A percentile compares a stretch with the other conserved stretches of the same genome.
Evolutionary conservation across 2,329 filamentous ascomycete species (phyloP).

Genomic region (Fusarium begoniae): DNA sequence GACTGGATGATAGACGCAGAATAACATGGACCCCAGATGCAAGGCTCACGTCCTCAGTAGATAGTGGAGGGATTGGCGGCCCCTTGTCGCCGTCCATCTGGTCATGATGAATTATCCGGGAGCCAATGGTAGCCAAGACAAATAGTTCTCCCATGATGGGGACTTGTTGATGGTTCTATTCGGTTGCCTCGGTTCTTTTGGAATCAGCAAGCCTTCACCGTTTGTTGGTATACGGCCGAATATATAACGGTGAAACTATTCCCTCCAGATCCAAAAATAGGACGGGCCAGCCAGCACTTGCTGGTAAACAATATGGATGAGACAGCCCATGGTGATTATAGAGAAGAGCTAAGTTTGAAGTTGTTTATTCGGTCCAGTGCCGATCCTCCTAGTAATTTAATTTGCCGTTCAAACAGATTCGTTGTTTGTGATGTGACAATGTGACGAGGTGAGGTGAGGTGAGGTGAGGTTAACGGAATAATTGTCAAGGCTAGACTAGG

Average conservation of each 20-base stretch:
- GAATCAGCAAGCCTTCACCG: background rate
- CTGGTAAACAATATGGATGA: conserved; percentile 29
- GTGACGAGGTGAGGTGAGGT: conserved; percentile 8
- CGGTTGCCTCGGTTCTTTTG: conserved; percentile 6
- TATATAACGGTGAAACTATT: conserved; percentile 24
- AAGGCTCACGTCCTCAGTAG: conserved; percentile 15
- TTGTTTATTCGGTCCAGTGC: conserved; percentile 5
- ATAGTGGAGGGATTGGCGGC: conserved; percentile 27
- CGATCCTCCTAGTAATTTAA: conserved; percentile 33
- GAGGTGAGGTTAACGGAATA: background rate
- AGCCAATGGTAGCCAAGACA: conserved; percentile 19
- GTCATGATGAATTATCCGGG: conserved; percentile 13
- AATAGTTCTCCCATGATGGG: conserved; percentile 8
- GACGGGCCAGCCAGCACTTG: conserved; percentile 20
- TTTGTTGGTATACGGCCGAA: background rate
- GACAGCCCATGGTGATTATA: conserved; percentile 15
- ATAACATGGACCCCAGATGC: conserved; percentile 16
- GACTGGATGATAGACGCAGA: conserved; percentile 14
- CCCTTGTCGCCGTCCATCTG: conserved; percentile 15
- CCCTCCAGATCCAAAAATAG: conserved; percentile 18
- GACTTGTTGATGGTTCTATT: conserved; percentile 1
- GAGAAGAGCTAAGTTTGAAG: conserved; percentile 1
- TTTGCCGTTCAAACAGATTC: conserved; percentile 12
- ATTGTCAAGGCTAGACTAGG: background rate
- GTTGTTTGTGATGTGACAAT: conserved; percentile 2